A percentile compares a stretch with the other conserved stretches of the same genome.
Conservation (phyloP, 192 early-diverging fungal genomes). For the Mortierella claussenii region DNA sequence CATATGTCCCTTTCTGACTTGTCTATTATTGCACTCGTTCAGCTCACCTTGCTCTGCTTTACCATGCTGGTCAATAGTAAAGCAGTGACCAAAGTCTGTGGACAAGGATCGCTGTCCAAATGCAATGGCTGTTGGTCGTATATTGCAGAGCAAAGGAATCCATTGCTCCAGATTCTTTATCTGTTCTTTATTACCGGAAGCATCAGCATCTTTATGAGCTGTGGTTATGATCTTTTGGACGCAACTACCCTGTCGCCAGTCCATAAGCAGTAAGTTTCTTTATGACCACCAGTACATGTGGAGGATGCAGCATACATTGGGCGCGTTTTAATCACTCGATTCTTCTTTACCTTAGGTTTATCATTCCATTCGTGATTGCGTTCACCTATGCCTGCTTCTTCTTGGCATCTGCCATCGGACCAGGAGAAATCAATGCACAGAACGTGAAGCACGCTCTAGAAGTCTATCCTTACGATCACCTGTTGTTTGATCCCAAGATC, state of each 20-base stretch:
- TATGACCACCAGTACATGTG: too few species aligned
- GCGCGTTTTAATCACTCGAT: too few species aligned
- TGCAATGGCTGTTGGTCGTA: conserved; percentile 39
- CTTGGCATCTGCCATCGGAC: conserved; percentile 56
- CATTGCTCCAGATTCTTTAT: conserved; percentile 38
- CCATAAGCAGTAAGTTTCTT: conserved; percentile 27
- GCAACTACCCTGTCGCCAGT: conserved; percentile 16
- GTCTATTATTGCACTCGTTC: too few species aligned
- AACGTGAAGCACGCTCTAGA: conserved; percentile 56
- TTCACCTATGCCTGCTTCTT: conserved; percentile 60
- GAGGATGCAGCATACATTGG: too few species aligned
- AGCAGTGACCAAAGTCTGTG: conserved; percentile 26
- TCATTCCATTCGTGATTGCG: conserved; percentile 55
- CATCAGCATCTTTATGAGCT: conserved; percentile 25
- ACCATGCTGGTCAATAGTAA: too few species aligned
- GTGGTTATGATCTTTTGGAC: conserved; percentile 43
- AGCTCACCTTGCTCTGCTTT: too few species aligned
- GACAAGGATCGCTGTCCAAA: conserved; percentile 24
- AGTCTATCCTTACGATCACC: conserved; percentile 55
- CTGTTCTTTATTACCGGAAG: conserved; percentile 49
- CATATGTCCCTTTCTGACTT: too few species aligned
- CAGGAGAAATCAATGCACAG: conserved; percentile 56
- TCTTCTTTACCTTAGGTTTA: conserved; percentile 46
- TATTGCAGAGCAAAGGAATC: conserved; percentile 36
- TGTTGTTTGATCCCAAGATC: conserved; percentile 61